Conservation (phyloP, 345 rosid genomes). For the Rubroshorea leprosula region DNA sequence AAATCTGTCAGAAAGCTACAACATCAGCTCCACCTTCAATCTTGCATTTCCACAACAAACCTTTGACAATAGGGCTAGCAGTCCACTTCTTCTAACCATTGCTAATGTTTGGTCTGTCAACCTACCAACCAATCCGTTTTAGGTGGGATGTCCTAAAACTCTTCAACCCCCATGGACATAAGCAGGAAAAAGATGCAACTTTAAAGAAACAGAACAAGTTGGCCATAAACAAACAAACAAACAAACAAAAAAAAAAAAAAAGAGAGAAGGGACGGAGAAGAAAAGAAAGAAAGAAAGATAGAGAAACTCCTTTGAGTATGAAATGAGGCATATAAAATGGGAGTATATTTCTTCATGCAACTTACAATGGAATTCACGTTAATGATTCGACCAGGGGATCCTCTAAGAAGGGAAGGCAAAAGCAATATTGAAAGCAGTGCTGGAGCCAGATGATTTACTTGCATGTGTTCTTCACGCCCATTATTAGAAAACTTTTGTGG, state of each 20-base stretch:
- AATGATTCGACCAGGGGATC: slow-evolving; percentile 89
- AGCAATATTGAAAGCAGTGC: slow-evolving; percentile 80
- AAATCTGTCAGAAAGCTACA: background rate
- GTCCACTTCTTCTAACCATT: background rate
- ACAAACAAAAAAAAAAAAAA: too few relatives aligned
- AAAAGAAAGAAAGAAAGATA: too few relatives aligned
- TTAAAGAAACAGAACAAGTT: background rate
- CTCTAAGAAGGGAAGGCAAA: slow-evolving; percentile 86
- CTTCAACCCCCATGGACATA: background rate
- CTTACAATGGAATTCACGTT: slow-evolving; percentile 98
- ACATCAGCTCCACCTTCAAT: background rate
- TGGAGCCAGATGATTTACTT: slow-evolving; percentile 98
- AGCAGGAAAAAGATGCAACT: background rate
- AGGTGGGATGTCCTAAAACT: too few relatives aligned
- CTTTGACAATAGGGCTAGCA: background rate
- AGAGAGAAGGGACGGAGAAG: too few relatives aligned
- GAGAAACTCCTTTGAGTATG: background rate
- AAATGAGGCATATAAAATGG: background rate
- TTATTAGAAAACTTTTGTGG: slow-evolving; percentile 87
- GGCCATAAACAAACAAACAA: background rate
- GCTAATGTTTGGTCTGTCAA: background rate
- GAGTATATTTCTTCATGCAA: slow-evolving; percentile 8
- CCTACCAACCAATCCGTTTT: background rate
- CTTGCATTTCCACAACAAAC: background rate
- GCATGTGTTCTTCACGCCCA: slow-evolving; percentile 91